Evolutionary conservation across 2,329 filamentous ascomycete species (phyloP), one percentile per base, ranked within the genome.

Genomic region (Cladophialophora immunda): DNA sequence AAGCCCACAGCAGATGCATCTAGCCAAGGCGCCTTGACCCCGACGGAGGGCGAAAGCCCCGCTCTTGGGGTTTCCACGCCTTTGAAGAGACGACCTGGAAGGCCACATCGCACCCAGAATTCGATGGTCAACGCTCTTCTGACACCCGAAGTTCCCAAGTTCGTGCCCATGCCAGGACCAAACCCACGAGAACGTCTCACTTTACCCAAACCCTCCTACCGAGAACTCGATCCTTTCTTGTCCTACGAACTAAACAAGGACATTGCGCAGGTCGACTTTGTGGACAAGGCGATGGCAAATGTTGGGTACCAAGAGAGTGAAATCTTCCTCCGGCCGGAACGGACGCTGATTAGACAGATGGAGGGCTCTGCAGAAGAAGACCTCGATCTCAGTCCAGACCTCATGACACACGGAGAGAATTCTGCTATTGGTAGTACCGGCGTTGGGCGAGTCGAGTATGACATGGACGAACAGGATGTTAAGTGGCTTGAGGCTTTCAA

Each of bases 401-500:
- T 85, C 19, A 87, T 85, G 68, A 82, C 82, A 19, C 90, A 92
- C 57, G 86, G 85, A 8, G 89, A 92, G 54, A 83, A 85, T 61
- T 78, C 81, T 32, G 80, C 81, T 4, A 79, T 82, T 45, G 81
- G 82, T 4, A 80, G 80, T 38, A 81, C 81, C 60, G 82, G 82
- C 19, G 86, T 96, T 45, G 92, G 93, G 13, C 89, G 92, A 64
- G 95, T 99, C 22, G 95, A 99, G 77, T 99, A 99, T 77, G 95
- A 99, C 78, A 99, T 99, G 95, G 95, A 99, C 76, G 95, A 99
- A 79, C 95, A 99, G 76, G 95, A 99, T 77, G 93, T 97, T 72
- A 93, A 94, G 81, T 99, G 95, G 95, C 83, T 99, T 29, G 91
- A 95, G 73, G 87, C 89, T 45, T 88, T 94, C 76, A 99, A 99